Evolutionary conservation across 2,329 filamentous ascomycete species (phyloP), one percentile per base, ranked within the genome.

Genomic region (Diaporthe aspalathi): DNA sequence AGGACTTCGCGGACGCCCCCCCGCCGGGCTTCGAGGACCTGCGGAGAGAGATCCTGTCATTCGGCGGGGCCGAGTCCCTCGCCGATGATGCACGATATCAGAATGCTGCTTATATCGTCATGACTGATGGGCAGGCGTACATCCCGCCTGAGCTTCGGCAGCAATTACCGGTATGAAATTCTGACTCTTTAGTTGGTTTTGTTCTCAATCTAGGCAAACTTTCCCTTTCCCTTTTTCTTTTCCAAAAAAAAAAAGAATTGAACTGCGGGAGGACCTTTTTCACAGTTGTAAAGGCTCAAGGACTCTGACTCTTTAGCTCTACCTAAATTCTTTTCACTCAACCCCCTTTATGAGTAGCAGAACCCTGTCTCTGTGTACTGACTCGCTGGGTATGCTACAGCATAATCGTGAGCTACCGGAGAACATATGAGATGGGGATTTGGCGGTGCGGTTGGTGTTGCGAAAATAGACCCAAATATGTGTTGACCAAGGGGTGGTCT

Each of bases 21-120:
- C 27, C 52, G 16, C 20, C 40, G 0, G 40, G 27, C 11, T 68
- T 68, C 12, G 40, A 68, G 66, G 52, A 57, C 29, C 66, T 68
- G 20, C 24, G 52, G 12, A 68, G n/a, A 29, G 66, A 68, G 38
- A 38, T 68, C 35, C 22, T 68, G 20, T 68, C 50, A 16, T 47
- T 54, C 12, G 35, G 6, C 17, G n/a, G 22, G 49, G 22, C 29
- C 27, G 17, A 56, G 52, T 35, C 52, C 27, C 50, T 57, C 9
- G 38, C 66, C 52, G 52, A 68, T 6, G 27, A 68, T 68, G 27
- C 11, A 6, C n/a, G 38, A 35, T 57, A 68, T 40, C 38, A 57
- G 66, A 68, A 68, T 68, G 40, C 52, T 1, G 38, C 57, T 40
- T 68, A 56, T 49, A n/a, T 68, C 66, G 35, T 68, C 12, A 68